Evolutionary conservation across 441 rosid genomes (phyloP), one percentile per base, ranked within the genome.

Genomic region (Daphne laureola): DNA sequence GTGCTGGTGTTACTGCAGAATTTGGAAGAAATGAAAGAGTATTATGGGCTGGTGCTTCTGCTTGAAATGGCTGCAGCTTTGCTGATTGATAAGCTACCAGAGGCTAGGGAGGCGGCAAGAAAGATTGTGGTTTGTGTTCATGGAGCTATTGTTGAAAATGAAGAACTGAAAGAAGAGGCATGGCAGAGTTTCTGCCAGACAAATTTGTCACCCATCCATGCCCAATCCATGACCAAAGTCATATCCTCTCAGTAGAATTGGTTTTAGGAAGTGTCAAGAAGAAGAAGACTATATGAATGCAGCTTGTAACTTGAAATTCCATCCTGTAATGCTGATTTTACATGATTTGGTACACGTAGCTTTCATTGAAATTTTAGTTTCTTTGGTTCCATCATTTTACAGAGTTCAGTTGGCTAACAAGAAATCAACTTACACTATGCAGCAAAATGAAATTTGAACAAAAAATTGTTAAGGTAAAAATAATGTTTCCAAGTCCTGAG

Each of bases 71-170:
- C 79, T 12, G 83, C 82, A 1, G 76, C 78, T 63, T 62, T 75
- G 78, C 55, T 87, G 84, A 93, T 74, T 57, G 97, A 92, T 51
- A 84, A 77, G 64, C 63, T 90, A 53, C 96, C 97, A 0, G 96
- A 87, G 67, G 97, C 95, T n/a, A 87, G 98, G 57, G 97, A 87
- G 66, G 92, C 97, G 0, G 92, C 96, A 0, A 70, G 97, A 65
- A 78, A 74, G 36, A 70, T 76, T 42, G 95, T 72, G 52, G 62
- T 54, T 40, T 71, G 73, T 4, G 18, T 80, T 31, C 67, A 72
- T 35, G 53, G 69, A 41, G 74, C 58, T 8, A 75, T 78, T 54
- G 65, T 76, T 2, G 67, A 71, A 62, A 63, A 70, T 5, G 76
- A 79, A 67, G 88, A 85, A 43, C 64, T 70, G 21, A 73, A 76